These are phyloP conservation scores for Amphirosellinia nigrospora DNA, from an alignment of 495 filamentous ascomycete genomes.

Conservation along the genomic window DNA sequence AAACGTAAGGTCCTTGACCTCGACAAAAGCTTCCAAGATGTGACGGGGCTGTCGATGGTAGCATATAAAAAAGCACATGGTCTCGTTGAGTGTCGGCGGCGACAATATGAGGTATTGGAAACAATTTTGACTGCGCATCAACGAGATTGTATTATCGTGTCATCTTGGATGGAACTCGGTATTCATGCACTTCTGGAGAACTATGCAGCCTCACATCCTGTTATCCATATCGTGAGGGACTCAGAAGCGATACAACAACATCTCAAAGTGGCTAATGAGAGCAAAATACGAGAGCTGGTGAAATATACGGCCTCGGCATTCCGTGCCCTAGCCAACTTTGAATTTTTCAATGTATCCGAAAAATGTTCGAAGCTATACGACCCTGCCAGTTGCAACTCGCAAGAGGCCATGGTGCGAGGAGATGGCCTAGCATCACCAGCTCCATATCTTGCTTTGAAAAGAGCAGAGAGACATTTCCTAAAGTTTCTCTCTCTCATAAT, in stretches of 20 bases:
- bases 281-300: constrained; percentile 54
- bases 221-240: constrained; percentile 70
- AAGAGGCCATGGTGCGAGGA: constrained; percentile 48
- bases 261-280: constrained; percentile 59
- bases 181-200: constrained; percentile 61
- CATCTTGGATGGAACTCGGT: constrained; percentile 60
- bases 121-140: constrained; percentile 65
- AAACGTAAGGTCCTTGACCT: constrained; percentile 68
- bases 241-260: constrained; percentile 64
- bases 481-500: constrained; percentile 68
- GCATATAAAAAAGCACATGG: constrained; percentile 64
- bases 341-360: constrained; percentile 73
- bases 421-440: constrained; percentile 46
- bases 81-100: constrained; percentile 59
- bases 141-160: constrained; percentile 68
- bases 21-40: constrained; percentile 65
- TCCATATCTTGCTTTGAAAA: constrained; percentile 72
- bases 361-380: constrained; percentile 9
- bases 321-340: constrained; percentile 70
- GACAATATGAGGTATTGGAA: constrained; percentile 62
- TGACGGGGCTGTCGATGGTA: constrained; percentile 63
- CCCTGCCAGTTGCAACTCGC: constrained; percentile 28
- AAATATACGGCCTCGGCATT: constrained; percentile 56
- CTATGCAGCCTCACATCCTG: constrained; percentile 64
- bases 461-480: constrained; percentile 74